Base-by-base conservation (phyloP, 108 stramenopile genomes). In the Cyclotella choctawhatcheeana region DNA sequence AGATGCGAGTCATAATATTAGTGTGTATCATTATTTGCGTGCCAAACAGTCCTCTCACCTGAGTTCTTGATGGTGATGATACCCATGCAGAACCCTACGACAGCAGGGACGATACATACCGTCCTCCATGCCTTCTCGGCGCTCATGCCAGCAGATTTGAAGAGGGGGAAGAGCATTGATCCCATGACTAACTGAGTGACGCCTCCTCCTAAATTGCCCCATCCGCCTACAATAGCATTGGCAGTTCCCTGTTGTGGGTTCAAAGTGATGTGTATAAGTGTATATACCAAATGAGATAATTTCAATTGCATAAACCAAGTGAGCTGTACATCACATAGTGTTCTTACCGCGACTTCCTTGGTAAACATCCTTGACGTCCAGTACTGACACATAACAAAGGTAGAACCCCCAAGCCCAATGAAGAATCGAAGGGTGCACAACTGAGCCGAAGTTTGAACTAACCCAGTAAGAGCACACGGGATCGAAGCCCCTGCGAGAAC, bases 331-430 rank as follows among this genome's bases (percentile, higher is more conserved):
- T n/a, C n/a, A n/a, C n/a, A n/a, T n/a, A n/a, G n/a, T n/a, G n/a
- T n/a, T n/a, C 56, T 58, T 30, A 58, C 56, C 17, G 85, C 93
- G 50, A 94, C 81, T 59, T 91, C 82, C 70, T 85, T 91, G 59
- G 83, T 71, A 69, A 97, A 97, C 88, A 97, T 93, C 17, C 81
- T 61, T 16, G 83, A 76, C 0, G 88, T 81, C 96, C 96, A 95
- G 76, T 82, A 90, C 72, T 95, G 92, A 65, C 86, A 85, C 87
- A 80, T 86, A 48, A 97, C 96, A 74, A 97, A 95, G 24, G 90
- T 89, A 21, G 85, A 71, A 44, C 96, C 96, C 14, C 84, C 84
- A 60, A 90, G 56, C 25, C 93, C 96, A 35, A 94, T 92, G 69
- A 96, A 90, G 54, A 93, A 75, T 14, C 93, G 90, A 60, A 89